Conservation (phyloP, 1,284 basidiomycete species). For the Hymenochaete sp. region DNA sequence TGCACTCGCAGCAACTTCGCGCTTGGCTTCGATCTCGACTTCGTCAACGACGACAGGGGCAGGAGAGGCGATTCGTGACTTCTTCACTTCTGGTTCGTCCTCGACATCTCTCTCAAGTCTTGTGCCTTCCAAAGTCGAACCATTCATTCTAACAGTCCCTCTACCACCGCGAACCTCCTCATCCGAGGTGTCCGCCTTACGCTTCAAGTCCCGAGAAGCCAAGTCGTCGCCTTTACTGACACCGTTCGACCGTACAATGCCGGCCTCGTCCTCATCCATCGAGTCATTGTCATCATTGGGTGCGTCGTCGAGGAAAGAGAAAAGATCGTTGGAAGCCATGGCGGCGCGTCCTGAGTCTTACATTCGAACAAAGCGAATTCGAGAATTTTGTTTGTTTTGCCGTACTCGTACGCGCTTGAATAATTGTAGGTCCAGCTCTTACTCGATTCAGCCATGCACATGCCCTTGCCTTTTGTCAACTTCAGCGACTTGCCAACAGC, state of each 20-base stretch:
- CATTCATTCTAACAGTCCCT: too few relatives aligned
- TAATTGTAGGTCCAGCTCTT: too few relatives aligned
- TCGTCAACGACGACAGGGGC: conserved; percentile 78
- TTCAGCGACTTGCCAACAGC: too few relatives aligned
- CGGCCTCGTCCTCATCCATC: conserved; percentile 17
- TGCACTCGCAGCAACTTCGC: conserved; percentile 79
- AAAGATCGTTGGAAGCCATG: conserved; percentile 31
- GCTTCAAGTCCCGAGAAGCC: conserved; percentile 20
- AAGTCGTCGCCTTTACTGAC: too few relatives aligned
- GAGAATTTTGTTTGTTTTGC: too few relatives aligned
- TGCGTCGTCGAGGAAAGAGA: conserved; percentile 35
- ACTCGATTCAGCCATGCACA: too few relatives aligned
- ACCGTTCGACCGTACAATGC: not conserved
- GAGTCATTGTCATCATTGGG: conserved; percentile 21
- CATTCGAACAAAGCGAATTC: too few relatives aligned
- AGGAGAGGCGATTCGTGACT: conserved; percentile 43
- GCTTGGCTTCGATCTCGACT: conserved; percentile 82
- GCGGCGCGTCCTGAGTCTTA: too few relatives aligned
- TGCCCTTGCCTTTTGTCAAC: too few relatives aligned
- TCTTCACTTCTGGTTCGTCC: conserved; percentile 32
- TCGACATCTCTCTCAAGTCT: conserved; percentile 20
- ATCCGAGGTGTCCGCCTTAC: conserved; percentile 16
- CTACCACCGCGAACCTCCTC: too few relatives aligned
- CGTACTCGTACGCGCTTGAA: too few relatives aligned
- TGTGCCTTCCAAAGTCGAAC: conserved; percentile 10